These are phyloP conservation scores for Sporothrix globosa DNA, from an alignment of 2,329 filamentous ascomycete genomes.

Conservation along the genomic window DNA sequence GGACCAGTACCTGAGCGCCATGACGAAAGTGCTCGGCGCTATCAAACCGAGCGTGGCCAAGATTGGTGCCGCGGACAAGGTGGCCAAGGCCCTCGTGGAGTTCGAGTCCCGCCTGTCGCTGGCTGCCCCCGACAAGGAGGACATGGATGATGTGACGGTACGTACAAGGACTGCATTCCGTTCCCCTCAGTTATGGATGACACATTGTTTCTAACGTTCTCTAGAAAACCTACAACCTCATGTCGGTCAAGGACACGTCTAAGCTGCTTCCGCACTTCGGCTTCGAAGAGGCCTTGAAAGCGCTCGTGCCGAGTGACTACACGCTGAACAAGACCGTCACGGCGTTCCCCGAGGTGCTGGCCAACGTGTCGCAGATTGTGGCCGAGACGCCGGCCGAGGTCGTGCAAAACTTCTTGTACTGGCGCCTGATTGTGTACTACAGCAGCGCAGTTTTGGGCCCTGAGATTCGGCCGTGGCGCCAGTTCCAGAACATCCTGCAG, in stretches of 20 bases:
- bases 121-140: slow-evolving; percentile 31
- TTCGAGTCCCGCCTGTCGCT: slow-evolving; percentile 35
- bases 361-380: slow-evolving; percentile 60
- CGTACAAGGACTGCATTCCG: background rate
- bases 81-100: slow-evolving; percentile 39
- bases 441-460: slow-evolving; percentile 60
- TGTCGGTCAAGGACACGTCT: slow-evolving; percentile 58
- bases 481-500: slow-evolving; percentile 63
- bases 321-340: slow-evolving; percentile 60
- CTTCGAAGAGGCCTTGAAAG: slow-evolving; percentile 56
- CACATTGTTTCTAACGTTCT: background rate
- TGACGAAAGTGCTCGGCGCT: slow-evolving; percentile 46
- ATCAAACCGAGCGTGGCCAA: slow-evolving; percentile 40
- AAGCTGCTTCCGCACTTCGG: slow-evolving; percentile 60
- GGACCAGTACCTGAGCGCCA: slow-evolving; percentile 53
- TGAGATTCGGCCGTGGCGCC: slow-evolving; percentile 60
- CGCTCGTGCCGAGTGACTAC: slow-evolving; percentile 56
- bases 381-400: slow-evolving; percentile 57
- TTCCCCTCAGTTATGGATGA: background rate
- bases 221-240: slow-evolving; percentile 67
- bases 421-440: slow-evolving; percentile 63
- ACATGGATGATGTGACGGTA: slow-evolving; percentile 36
- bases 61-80: slow-evolving; percentile 37
- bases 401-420: slow-evolving; percentile 64
- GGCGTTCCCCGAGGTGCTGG: slow-evolving; percentile 62